Conservation (phyloP, 2,329 filamentous ascomycete genomes). For the Escovopsis sp. region DNA sequence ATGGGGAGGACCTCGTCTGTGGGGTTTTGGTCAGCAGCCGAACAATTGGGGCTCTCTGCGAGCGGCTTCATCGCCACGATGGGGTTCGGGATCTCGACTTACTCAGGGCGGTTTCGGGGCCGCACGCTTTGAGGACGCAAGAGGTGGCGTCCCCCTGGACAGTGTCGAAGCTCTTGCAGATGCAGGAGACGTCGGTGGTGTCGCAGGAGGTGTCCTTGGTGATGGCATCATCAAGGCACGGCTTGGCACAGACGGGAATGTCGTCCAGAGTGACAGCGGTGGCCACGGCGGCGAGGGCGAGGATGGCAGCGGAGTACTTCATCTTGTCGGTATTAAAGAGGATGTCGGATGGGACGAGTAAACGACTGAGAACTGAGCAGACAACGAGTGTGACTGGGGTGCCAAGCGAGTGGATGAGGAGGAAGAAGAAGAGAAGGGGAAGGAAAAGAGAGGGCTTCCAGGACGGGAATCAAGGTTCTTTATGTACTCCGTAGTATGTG, state of each 20-base stretch:
- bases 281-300: conserved; percentile 19
- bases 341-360: conserved; percentile 2
- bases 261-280: conserved; percentile 19
- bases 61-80: no score
- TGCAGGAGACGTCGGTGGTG: conserved; percentile 16
- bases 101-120: conserved; percentile 22
- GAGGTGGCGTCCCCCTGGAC: conserved; percentile 17
- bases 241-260: conserved; percentile 23
- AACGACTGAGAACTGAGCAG: conserved; percentile 6
- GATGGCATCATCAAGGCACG: conserved; percentile 21
- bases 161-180: conserved; percentile 18
- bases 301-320: conserved; percentile 21
- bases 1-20: conserved; percentile 26
- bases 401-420: conserved; percentile 15
- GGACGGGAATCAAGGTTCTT: conserved; percentile 7
- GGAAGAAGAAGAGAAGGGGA: conserved; percentile 4
- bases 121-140: conserved; percentile 23
- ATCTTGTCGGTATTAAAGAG: conserved; percentile 16
- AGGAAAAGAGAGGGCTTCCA: conserved; percentile 6
- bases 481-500: conserved; percentile 18
- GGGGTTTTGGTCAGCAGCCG: no score
- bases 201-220: conserved; percentile 10
- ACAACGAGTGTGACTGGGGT: conserved; percentile 16
- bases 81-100: conserved; percentile 9
- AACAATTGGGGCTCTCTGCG: no score